Conservation (phyloP, 2,329 filamentous ascomycete species). For the Xylariomycetidae sp. region DNA sequence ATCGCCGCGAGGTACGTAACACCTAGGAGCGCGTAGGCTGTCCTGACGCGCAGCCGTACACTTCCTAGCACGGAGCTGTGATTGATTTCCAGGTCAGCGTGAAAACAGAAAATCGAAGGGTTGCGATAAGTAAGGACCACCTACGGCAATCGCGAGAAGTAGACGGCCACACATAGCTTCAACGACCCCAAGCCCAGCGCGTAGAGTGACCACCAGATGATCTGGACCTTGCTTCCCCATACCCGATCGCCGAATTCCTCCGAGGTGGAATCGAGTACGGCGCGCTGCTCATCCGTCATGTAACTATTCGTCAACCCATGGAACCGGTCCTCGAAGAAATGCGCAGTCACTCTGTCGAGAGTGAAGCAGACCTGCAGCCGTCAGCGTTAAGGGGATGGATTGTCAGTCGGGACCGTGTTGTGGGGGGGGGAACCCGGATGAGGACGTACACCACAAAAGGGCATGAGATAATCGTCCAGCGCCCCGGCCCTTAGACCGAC, state of each 20-base stretch:
- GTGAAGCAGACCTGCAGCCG: slow-evolving; percentile 9
- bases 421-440: neutral
- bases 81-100: too few species aligned
- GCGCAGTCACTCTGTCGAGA: slow-evolving; percentile 7
- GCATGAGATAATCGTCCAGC: slow-evolving; percentile 21
- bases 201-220: slow-evolving; percentile 27
- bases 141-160: slow-evolving; percentile 26
- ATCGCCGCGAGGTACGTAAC: slow-evolving; percentile 38
- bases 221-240: slow-evolving; percentile 27
- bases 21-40: slow-evolving; percentile 37
- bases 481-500: slow-evolving; percentile 13
- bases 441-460: slow-evolving; percentile 14
- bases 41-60: slow-evolving; percentile 31
- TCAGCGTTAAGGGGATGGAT: neutral
- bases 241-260: slow-evolving; percentile 15
- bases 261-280: slow-evolving; percentile 8
- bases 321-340: slow-evolving; percentile 6
- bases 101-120: too few species aligned
- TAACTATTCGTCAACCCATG: slow-evolving; percentile 14
- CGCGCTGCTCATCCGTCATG: slow-evolving; percentile 15
- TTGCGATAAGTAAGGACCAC: too few species aligned
- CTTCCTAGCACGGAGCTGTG: slow-evolving; percentile 32
- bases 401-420: neutral
- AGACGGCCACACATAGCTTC: slow-evolving; percentile 24
- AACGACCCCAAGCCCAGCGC: slow-evolving; percentile 25